These are phyloP conservation scores for Diaporthe aspalathi DNA, from an alignment of 2,329 filamentous ascomycete genomes.

Conservation along the genomic window DNA sequence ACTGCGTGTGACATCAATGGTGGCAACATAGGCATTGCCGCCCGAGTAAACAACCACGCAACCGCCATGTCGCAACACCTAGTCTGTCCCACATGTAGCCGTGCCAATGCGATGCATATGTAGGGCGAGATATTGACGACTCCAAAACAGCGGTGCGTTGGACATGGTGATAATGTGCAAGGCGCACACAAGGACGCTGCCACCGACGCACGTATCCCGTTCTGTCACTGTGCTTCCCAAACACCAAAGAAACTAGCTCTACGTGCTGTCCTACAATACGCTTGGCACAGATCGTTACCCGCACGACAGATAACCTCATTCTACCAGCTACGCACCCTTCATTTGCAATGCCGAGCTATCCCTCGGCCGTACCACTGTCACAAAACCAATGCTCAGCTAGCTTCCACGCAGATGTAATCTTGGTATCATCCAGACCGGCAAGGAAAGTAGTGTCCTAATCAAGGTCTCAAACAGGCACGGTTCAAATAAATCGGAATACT, in stretches of 20 bases:
- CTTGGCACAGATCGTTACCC: not conserved
- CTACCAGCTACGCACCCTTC: too few species aligned
- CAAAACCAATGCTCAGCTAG: too few species aligned
- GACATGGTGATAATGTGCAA: too few species aligned
- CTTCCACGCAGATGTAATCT: not conserved
- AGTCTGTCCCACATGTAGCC: too few species aligned
- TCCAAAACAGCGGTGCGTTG: not conserved
- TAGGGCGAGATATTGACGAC: not conserved
- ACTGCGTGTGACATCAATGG: not conserved
- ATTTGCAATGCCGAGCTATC: not conserved
- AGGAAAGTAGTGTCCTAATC: not conserved
- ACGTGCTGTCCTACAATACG: not conserved
- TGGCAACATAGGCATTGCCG: not conserved
- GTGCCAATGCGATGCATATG: not conserved
- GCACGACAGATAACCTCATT: not conserved
- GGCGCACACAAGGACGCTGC: not conserved
- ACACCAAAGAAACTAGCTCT: too few species aligned
- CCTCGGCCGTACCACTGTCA: not conserved
- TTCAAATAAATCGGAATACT: too few species aligned
- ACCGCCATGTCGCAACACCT: not conserved
- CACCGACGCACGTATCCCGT: not conserved
- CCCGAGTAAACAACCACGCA: not conserved
- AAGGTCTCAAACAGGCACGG: not conserved
- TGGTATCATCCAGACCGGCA: not conserved
- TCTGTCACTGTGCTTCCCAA: not conserved